Evolutionary conservation across 2,329 filamentous ascomycete species (phyloP), one percentile per base, ranked within the genome.

Genomic region (Pseudocercospora pini-densiflorae): DNA sequence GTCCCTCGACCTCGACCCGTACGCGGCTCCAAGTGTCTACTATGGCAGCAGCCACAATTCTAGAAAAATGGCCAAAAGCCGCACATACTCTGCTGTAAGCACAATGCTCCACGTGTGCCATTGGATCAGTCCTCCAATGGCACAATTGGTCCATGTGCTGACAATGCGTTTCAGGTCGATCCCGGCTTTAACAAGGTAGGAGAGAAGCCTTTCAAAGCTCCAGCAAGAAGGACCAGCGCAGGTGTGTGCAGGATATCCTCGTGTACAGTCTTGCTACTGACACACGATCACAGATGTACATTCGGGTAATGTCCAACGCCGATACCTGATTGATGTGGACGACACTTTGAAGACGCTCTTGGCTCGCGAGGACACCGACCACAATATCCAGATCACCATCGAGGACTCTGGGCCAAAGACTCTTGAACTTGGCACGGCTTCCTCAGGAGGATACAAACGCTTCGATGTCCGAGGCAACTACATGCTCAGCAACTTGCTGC

Each of bases 311-410:
- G 84, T 88, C 58, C 88, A 91, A 64, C 91, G 92, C 68, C 90
- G 90, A 72, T 97, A 97, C 79, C 86, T 97, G 43, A 89, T 98
- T 77, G 88, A 95, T 73, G 94, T 98, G 74, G 91, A 97, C 58
- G 84, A 88, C 23, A 97, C 94, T 0, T 85, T 97, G 64, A 86
- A 93, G 76, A 90, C 87, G 66, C 85, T 99, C 53, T 85, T 93
- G 68, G 88, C 88, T 43, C 91, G 94, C 71, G 95, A 99, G 79
- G 95, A 99, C 76, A 96, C 94, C 31, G 94, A 99, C 80, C 85
- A 88, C 64, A 97, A 99, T 79, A 92, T 93, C 85, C 94, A 98
- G 79, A 99, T 99, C 78, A 99, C 95, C 31, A 97, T 98, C 74
- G 95, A 98, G 77, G 95, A 99, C 81, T 87, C 88, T 70, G 95